Evolutionary conservation across 2,329 filamentous ascomycete species (phyloP).

Genomic region (Harringtonia aguacate): DNA sequence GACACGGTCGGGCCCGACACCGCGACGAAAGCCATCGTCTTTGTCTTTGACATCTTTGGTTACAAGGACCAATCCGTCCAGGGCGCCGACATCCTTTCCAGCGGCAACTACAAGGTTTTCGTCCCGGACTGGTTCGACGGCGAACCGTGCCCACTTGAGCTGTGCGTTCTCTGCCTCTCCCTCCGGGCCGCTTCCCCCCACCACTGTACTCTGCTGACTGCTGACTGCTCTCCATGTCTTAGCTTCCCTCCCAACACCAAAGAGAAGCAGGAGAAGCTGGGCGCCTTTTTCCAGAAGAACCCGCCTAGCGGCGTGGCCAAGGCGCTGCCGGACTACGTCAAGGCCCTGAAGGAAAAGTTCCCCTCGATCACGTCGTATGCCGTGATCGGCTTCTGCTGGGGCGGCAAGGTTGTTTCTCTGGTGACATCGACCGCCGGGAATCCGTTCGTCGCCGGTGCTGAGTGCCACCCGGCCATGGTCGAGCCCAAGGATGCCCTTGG

Average conservation of each 20-base stretch:
- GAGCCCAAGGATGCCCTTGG: constrained; percentile 48
- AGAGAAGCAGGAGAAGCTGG: constrained; percentile 51
- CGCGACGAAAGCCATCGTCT: constrained; percentile 46
- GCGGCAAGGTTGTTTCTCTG: constrained; percentile 54
- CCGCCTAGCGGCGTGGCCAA: constrained; percentile 34
- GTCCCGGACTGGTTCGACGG: constrained; percentile 90
- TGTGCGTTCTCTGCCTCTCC: constrained; percentile 21
- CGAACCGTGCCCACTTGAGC: constrained; percentile 46
- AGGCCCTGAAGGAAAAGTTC: constrained; percentile 40
- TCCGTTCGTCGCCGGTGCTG: constrained; percentile 43
- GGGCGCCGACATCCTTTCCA: constrained; percentile 56
- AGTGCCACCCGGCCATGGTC: constrained; percentile 52
- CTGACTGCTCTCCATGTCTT: constrained; percentile 16
- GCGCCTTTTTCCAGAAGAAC: constrained; percentile 44
- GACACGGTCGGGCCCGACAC: constrained; percentile 36
- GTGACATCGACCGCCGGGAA: constrained; percentile 37
- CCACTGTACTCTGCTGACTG: constrained; percentile 22
- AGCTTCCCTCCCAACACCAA: constrained; percentile 53
- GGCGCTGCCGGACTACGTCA: constrained; percentile 43
- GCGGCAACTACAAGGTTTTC: constrained; percentile 66
- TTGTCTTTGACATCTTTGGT: constrained; percentile 59
- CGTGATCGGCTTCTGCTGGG: constrained; percentile 60
- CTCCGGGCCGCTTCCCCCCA: too few relatives aligned
- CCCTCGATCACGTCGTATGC: constrained; percentile 47
- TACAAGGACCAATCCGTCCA: constrained; percentile 61